Percentiles rank a stretch among this genome's conserved stretches.
These are phyloP conservation scores for Suillus clintonianus DNA, from an alignment of 768 basidiomycete species.

Conservation along the genomic window DNA sequence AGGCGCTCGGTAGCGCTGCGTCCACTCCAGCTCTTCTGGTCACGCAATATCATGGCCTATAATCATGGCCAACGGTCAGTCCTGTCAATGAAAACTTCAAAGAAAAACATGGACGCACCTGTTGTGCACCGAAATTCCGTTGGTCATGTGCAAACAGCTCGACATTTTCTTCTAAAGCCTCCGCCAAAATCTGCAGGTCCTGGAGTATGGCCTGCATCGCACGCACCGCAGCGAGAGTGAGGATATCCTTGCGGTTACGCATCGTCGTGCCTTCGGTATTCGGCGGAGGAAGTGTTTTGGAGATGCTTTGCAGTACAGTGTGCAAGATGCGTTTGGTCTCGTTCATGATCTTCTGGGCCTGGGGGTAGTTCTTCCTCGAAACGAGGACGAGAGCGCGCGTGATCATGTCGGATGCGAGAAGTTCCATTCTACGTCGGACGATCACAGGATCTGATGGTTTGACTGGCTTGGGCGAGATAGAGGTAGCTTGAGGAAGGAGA, in stretches of 20 bases:
- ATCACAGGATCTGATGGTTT: slow-evolving; percentile 81
- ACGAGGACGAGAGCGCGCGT: slow-evolving; percentile 91
- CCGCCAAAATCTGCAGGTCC: slow-evolving; percentile 83
- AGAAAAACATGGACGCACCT: slow-evolving; percentile 52
- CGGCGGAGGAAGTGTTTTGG: slow-evolving; percentile 67
- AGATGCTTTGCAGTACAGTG: slow-evolving; percentile 85
- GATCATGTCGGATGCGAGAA: slow-evolving; percentile 96
- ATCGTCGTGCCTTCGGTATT: slow-evolving; percentile 45
- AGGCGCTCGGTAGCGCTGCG: slow-evolving; percentile 87
- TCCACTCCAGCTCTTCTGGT: slow-evolving; percentile 95
- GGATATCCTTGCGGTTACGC: slow-evolving; percentile 77
- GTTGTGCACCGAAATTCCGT: slow-evolving; percentile 95
- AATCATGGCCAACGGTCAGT: slow-evolving; percentile 8
- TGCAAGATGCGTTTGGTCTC: slow-evolving; percentile 93
- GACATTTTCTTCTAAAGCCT: slow-evolving; percentile 89
- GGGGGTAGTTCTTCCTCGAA: slow-evolving; percentile 84
- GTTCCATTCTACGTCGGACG: slow-evolving; percentile 93
- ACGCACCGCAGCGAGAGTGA: slow-evolving; percentile 71
- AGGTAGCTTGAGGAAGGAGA: slow-evolving; percentile 58
- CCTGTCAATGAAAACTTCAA: neutral
- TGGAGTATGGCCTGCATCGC: slow-evolving; percentile 84
- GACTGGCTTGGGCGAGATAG: slow-evolving; percentile 35
- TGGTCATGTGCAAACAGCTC: slow-evolving; percentile 93
- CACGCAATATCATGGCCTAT: slow-evolving; percentile 93
- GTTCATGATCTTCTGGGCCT: slow-evolving; percentile 86